phyloP scores from a whole-genome alignment of 75 land plant genomes.

The Cunninghamia lanceolata region DNA sequence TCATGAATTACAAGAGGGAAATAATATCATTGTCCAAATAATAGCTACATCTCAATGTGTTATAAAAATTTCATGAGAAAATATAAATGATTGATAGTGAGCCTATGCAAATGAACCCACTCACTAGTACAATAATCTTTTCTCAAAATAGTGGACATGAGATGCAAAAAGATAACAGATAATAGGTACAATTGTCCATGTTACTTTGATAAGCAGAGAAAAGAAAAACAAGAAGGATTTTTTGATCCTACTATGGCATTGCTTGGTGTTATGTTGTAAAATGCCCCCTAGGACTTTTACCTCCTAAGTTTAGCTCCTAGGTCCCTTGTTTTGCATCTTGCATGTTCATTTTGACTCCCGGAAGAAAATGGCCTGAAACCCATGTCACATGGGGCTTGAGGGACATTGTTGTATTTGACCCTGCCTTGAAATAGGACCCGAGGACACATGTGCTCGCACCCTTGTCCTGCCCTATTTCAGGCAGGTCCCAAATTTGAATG shows the following conservation, averaged over 20 bases:
- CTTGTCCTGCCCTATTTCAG: too few relatives aligned
- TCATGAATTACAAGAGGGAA: background rate
- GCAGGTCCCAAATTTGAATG: too few relatives aligned
- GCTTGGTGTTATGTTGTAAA: too few relatives aligned
- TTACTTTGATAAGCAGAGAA: background rate
- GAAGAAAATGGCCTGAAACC: too few relatives aligned
- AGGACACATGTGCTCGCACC: too few relatives aligned
- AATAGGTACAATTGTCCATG: background rate
- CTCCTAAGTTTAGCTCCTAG: too few relatives aligned
- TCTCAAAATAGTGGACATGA: background rate
- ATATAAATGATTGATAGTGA: background rate
- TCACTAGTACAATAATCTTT: background rate
- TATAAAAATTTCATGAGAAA: background rate
- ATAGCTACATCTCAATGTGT: background rate
- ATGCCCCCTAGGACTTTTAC: too few relatives aligned
- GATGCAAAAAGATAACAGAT: background rate
- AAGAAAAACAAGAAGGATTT: background rate
- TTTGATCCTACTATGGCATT: background rate
- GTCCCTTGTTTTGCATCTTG: too few relatives aligned
- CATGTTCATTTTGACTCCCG: too few relatives aligned
- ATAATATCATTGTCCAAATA: background rate
- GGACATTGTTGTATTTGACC: too few relatives aligned
- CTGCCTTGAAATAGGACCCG: too few relatives aligned
- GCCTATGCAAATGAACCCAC: background rate
- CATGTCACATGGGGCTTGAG: too few relatives aligned